Evolutionary conservation across 768 basidiomycete genomes (phyloP), one percentile per base, ranked within the genome.

Genomic region (Leccinellum albellum): DNA sequence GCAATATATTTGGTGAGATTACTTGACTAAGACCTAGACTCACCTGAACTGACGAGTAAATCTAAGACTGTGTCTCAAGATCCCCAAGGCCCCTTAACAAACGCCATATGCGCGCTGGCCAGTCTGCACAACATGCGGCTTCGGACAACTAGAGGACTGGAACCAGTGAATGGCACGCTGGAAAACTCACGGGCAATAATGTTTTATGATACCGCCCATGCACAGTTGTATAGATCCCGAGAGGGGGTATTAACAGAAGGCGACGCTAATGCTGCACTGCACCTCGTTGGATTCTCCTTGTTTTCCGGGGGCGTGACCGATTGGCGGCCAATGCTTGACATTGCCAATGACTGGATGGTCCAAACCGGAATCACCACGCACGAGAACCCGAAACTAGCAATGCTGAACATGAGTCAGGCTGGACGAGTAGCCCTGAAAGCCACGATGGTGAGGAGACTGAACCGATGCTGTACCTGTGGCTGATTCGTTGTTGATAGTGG

Each of bases 181-280:
- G 83, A 87, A 58, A 79, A 77, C 52, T 80, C 86, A 28, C 73
- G 78, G n/a, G 80, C 85, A 6, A 79, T 79, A 55, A 83, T 84
- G 64, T 86, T 87, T 70, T 82, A 85, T 69, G 79, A 87, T 58
- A 84, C 85, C 65, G 86, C 88, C n/a, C 76, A 78, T 44, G 81
- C 80, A 61, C 84, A 85, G 65, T 75, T 91, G 48, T 75, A 81
- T 54, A 84, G 81, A 66, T 79, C 81, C 53, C 71, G 79, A 57
- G 77, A 77, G 33, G 82, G 81, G 12, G 68, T 74, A 26, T 82
- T 86, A 73, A 76, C 75, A 42, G 88, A 88, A 56, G 77, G 77
- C 49, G 89, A 92, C 63, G 91, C 88, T 10, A 78, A 87, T 61
- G 90, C 91, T 4, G 89, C 91, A 5, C 67, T 91, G 44, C 89